A percentile compares a stretch with the other conserved stretches of the same genome.
phyloP scores from a whole-genome alignment of 306 rosid species.

The Amphicarpaea edgeworthii region DNA sequence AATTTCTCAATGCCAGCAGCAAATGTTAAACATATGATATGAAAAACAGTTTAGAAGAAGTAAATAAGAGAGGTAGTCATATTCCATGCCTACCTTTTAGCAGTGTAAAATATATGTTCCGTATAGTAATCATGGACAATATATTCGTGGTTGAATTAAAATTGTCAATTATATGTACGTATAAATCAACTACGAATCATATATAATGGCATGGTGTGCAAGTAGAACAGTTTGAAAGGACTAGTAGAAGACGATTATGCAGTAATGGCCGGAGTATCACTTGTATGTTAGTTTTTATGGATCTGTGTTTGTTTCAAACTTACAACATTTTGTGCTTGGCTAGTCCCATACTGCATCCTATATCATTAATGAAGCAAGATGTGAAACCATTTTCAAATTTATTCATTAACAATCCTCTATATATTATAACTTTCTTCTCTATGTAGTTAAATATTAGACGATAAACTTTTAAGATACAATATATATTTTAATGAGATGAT shows the following conservation, averaged over 20 bases:
- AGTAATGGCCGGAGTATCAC: neutral
- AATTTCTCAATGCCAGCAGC: constrained; percentile 46
- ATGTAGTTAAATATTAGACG: too few species aligned
- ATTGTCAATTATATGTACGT: constrained; percentile 1
- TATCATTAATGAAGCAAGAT: neutral
- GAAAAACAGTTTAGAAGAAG: constrained; percentile 39
- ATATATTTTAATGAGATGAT: too few species aligned
- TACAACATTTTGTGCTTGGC: neutral
- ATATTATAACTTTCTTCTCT: too few species aligned
- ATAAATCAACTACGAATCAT: neutral
- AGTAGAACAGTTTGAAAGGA: neutral
- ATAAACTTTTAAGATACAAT: too few species aligned
- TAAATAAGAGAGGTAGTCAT: constrained; percentile 53
- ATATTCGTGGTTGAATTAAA: neutral
- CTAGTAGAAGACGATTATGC: neutral
- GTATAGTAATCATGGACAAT: constrained; percentile 12
- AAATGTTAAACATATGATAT: constrained; percentile 38
- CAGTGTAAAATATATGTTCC: constrained; percentile 40
- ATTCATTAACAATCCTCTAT: too few species aligned
- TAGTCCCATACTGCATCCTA: neutral
- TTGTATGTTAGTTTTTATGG: neutral
- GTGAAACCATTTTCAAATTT: too few species aligned
- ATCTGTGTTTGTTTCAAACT: neutral
- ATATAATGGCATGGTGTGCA: constrained; percentile 4
- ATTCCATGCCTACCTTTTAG: constrained; percentile 42